These are phyloP conservation scores for Kentomonas sorsogonicus DNA, from an alignment of 208 protist species.

Conservation along the genomic window DNA sequence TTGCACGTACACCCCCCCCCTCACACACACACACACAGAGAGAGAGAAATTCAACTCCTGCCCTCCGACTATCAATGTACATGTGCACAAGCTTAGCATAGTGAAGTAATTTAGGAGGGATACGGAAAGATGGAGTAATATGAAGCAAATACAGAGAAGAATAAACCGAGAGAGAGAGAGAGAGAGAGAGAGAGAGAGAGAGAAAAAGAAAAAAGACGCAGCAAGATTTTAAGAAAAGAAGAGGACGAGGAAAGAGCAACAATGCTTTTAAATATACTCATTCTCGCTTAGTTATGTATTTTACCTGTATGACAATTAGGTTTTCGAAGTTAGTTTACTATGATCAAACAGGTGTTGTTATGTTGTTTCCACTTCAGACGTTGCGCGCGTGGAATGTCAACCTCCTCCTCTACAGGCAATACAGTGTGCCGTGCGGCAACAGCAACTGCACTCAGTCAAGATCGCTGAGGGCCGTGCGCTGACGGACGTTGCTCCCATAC, in stretches of 20 bases:
- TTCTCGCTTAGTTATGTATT: no score
- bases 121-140: neutral
- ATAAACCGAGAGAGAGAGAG: constrained; percentile 12
- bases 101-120: neutral
- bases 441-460: no score
- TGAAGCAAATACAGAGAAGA: neutral
- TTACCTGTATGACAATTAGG: no score
- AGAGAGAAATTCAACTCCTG: no score
- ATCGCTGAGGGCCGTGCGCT: no score
- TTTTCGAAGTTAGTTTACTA: neutral
- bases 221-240: constrained; percentile 8
- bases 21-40: neutral
- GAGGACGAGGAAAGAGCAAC: neutral
- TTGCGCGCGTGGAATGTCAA: no score
- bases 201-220: constrained; percentile 11
- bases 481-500: no score
- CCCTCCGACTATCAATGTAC: no score
- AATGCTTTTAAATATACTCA: constrained; percentile 1
- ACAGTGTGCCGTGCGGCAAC: no score
- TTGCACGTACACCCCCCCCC: no score
- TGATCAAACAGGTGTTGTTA: constrained; percentile 4
- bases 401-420: no score
- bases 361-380: no score
- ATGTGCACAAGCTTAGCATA: neutral
- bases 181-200: constrained; percentile 9